Conservation (phyloP, 345 rosid genomes). For the Populus pruinosa region DNA sequence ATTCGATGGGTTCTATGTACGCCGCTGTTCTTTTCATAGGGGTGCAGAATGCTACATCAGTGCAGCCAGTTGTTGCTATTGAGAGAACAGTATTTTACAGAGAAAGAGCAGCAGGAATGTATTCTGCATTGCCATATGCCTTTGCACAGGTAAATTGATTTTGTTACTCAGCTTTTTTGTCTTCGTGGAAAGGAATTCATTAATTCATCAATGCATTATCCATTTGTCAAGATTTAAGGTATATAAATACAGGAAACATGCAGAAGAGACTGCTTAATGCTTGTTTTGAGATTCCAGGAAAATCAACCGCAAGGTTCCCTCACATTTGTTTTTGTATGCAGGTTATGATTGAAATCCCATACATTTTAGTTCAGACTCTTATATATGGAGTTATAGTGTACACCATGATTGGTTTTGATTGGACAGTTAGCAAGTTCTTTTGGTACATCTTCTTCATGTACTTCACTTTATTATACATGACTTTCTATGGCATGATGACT, state of each 20-base stretch:
- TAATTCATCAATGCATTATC: neutral
- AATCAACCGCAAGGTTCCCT: neutral
- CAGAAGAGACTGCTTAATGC: neutral
- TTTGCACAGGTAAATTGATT: constrained; percentile 49
- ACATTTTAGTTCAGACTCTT: constrained; percentile 41
- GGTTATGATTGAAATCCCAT: constrained; percentile 56
- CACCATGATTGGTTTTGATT: constrained; percentile 59
- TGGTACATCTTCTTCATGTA: constrained; percentile 63
- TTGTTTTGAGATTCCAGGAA: neutral
- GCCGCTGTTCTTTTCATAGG: constrained; percentile 63
- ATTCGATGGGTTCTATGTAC: constrained; percentile 66
- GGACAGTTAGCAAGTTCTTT: constrained; percentile 44
- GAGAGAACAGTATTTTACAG: constrained; percentile 72
- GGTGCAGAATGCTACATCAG: constrained; percentile 43
- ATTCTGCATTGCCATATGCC: constrained; percentile 71
- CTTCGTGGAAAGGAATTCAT: neutral
- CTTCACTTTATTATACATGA: constrained; percentile 60
- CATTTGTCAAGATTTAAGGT: neutral
- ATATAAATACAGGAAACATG: neutral
- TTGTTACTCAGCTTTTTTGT: neutral
- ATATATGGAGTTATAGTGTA: constrained; percentile 54
- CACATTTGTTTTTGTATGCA: constrained; percentile 5
- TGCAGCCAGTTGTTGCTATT: constrained; percentile 59
- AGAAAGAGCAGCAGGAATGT: constrained; percentile 74
- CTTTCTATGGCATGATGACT: constrained; percentile 64